Evolutionary conservation across 129 eudicot species (phyloP), one percentile per base, ranked within the genome.

Genomic region (Saussurea involucrata): DNA sequence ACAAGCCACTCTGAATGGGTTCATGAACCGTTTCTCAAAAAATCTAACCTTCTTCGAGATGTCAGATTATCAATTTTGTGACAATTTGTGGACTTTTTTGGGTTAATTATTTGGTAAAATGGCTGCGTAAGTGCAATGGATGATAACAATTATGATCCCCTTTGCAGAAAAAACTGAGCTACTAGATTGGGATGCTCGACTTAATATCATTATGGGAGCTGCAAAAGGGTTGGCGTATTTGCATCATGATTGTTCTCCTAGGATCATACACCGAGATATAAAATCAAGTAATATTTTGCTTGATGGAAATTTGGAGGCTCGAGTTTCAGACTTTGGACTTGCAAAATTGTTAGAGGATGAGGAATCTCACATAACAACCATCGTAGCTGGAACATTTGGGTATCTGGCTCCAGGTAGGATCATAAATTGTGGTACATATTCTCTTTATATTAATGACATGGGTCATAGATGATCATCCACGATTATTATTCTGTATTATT

Each of bases 191-290:
- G 99, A 90, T 80, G 88, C 92, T 58, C 83, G 99, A 53, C 70
- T 95, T 64, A 92, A 90, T 87, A 79, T 95, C 29, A 88, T 95
- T 64, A 74, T 90, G 87, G 99, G 99, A 73, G 99, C 99, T 27
- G 95, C 99, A 66, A 95, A 92, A 85, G 99, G 99, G 75, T 81
- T 95, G 17, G 95, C 99, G 0, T 95, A 95, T 82, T 73, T 95
- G 90, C 99, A 95, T 75, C 99, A 95, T 83, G 99, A 95, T 75
- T 95, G 99, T 84, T 95, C 99, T 15, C 99, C 99, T 58, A 84
- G 99, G 74, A 88, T 95, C 66, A 92, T 95, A 27, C 99, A 95
- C 85, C 90, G 99, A 37, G 99, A 95, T 66, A 95, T 95, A 72
- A 95, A 95, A 82, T 92, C 99, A 44, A 92, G 99, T 85, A 95